These are phyloP conservation scores for Colletotrichum orchidophilum DNA, from an alignment of 2,329 filamentous ascomycete species.

Conservation along the genomic window DNA sequence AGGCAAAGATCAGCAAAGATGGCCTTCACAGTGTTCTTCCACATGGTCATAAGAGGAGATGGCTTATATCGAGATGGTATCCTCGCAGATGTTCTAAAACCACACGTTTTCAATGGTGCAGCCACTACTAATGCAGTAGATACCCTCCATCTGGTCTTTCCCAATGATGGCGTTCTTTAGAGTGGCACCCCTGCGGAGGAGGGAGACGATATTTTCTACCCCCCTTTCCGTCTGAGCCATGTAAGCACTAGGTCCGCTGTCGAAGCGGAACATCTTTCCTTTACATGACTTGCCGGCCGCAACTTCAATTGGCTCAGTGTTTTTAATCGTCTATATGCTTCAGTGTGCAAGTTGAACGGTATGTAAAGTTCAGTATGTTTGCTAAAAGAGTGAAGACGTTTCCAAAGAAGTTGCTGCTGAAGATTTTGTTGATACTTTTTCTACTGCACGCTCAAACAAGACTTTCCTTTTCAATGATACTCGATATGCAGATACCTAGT, in stretches of 20 bases:
- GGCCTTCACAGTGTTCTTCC: no score
- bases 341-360: constrained; percentile 8
- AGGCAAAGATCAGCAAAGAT: background rate
- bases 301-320: constrained; percentile 44
- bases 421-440: background rate
- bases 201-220: constrained; percentile 55
- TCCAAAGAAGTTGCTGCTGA: background rate
- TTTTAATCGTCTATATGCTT: constrained; percentile 35
- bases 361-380: background rate
- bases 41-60: background rate
- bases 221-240: constrained; percentile 52
- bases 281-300: constrained; percentile 43
- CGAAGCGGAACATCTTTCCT: constrained; percentile 47
- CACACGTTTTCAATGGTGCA: constrained; percentile 41
- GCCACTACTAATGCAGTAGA: constrained; percentile 40
- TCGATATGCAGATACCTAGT: background rate
- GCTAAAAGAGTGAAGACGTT: background rate
- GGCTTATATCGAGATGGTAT: constrained; percentile 38
- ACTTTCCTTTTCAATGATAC: background rate
- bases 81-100: constrained; percentile 41
- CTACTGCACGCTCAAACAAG: background rate
- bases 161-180: constrained; percentile 59
- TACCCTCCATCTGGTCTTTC: constrained; percentile 41
- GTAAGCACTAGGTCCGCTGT: constrained; percentile 52
- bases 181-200: constrained; percentile 52